A percentile compares a stretch with the other conserved stretches of the same genome.
Evolutionary conservation across 2,329 filamentous ascomycete species (phyloP).

Genomic region (Ascochyta lentis): DNA sequence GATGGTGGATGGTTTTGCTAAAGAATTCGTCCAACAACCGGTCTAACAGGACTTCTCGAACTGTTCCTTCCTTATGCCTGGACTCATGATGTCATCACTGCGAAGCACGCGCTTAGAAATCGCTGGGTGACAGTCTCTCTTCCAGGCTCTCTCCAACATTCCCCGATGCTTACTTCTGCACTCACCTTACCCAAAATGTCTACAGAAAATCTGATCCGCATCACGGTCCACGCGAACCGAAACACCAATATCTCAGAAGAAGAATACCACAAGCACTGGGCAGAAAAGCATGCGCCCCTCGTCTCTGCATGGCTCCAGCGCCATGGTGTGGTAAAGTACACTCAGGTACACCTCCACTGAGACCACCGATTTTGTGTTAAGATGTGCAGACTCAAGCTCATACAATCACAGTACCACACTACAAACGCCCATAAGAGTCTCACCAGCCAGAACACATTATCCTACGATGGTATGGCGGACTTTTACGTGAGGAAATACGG

Average conservation of each 20-base stretch:
- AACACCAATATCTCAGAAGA: slow-evolving; percentile 29
- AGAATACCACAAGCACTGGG: slow-evolving; percentile 34
- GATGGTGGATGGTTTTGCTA: slow-evolving; percentile 55
- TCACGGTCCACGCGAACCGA: slow-evolving; percentile 32
- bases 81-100: slow-evolving; percentile 5
- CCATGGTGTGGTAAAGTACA: slow-evolving; percentile 33
- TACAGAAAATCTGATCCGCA: slow-evolving; percentile 24
- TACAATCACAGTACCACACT: slow-evolving; percentile 27
- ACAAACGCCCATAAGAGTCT: slow-evolving; percentile 24
- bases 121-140: no score
- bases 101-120: neutral
- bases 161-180: no score
- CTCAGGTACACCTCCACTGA: slow-evolving; percentile 21
- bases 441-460: slow-evolving; percentile 21
- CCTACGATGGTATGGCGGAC: slow-evolving; percentile 33
- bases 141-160: no score
- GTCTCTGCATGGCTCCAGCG: slow-evolving; percentile 30
- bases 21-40: neutral
- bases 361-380: no score
- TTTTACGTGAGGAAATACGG: slow-evolving; percentile 35
- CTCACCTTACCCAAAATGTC: slow-evolving; percentile 6
- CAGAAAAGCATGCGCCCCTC: slow-evolving; percentile 31
- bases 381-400: no score
- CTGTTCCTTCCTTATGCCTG: neutral
- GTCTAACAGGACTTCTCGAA: neutral